phyloP scores from a whole-genome alignment of 805 yeast species.

The Teunomyces pallodes region DNA sequence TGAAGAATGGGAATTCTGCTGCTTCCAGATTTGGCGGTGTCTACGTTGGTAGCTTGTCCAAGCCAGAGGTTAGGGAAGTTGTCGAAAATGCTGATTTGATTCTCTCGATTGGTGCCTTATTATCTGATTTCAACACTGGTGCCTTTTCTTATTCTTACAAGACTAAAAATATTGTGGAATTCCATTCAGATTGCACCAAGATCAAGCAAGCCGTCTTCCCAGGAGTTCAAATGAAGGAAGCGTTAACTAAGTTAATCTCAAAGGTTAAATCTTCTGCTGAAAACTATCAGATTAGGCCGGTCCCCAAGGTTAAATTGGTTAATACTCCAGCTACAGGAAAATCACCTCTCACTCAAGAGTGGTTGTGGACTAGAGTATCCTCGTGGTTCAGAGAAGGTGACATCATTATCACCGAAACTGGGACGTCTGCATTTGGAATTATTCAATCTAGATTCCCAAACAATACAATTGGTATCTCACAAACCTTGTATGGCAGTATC shows the following conservation, averaged over 20 bases:
- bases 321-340: slow-evolving; percentile 40
- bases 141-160: slow-evolving; percentile 75
- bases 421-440: slow-evolving; percentile 74
- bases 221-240: slow-evolving; percentile 66
- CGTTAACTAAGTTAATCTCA: slow-evolving; percentile 30
- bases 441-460: slow-evolving; percentile 64
- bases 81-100: slow-evolving; percentile 76
- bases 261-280: slow-evolving; percentile 36
- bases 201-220: slow-evolving; percentile 68
- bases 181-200: slow-evolving; percentile 75
- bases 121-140: slow-evolving; percentile 90
- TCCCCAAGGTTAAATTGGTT: slow-evolving; percentile 50
- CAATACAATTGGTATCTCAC: slow-evolving; percentile 63
- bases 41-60: slow-evolving; percentile 78
- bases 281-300: slow-evolving; percentile 40
- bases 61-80: slow-evolving; percentile 66
- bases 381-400: slow-evolving; percentile 66
- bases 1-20: slow-evolving; percentile 24
- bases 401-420: slow-evolving; percentile 67
- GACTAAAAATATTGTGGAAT: slow-evolving; percentile 72
- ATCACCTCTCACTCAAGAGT: slow-evolving; percentile 51
- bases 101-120: slow-evolving; percentile 75
- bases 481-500: slow-evolving; percentile 75
- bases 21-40: slow-evolving; percentile 79
- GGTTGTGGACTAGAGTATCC: slow-evolving; percentile 65